Percentiles rank a stretch among this genome's conserved stretches.
phyloP scores from a whole-genome alignment of 371 early-diverging fungal genomes.

The Syncephalastrum sp. region DNA sequence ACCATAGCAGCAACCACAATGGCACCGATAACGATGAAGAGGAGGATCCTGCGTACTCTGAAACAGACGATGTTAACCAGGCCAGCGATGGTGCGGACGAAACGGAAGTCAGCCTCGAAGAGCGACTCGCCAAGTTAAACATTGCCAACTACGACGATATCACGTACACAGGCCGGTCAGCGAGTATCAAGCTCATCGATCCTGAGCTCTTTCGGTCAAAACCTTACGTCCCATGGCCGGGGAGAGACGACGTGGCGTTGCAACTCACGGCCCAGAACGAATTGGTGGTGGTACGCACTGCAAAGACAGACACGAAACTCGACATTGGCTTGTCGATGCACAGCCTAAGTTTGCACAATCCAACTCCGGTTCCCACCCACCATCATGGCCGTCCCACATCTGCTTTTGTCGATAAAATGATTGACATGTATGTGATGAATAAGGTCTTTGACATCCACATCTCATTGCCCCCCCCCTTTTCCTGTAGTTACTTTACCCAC shows the following conservation, averaged over 20 bases:
- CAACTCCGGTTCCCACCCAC: constrained; percentile 9
- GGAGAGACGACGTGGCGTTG: constrained; percentile 36
- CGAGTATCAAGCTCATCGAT: constrained; percentile 36
- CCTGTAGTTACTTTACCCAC: constrained; percentile 51
- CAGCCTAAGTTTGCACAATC: constrained; percentile 28
- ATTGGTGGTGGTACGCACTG: constrained; percentile 37
- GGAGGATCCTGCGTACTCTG: constrained; percentile 9
- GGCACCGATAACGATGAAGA: constrained; percentile 20
- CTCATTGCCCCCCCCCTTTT: too few relatives aligned
- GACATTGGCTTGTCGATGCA: constrained; percentile 40
- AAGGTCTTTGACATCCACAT: too few relatives aligned
- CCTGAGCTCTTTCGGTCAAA: constrained; percentile 37
- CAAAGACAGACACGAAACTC: constrained; percentile 24
- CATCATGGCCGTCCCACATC: constrained; percentile 1
- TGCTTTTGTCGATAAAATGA: constrained; percentile 15
- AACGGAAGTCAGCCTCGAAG: background rate
- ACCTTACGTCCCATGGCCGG: constrained; percentile 36
- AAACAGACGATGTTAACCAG: constrained; percentile 9
- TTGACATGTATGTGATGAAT: constrained; percentile 20
- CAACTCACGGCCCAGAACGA: constrained; percentile 43
- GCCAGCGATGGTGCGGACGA: background rate
- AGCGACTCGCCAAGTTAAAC: constrained; percentile 20
- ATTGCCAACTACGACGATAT: constrained; percentile 44
- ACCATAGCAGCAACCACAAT: too few relatives aligned
- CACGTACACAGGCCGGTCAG: constrained; percentile 45